Evolutionary conservation across 192 early-diverging fungal genomes (phyloP).

Genomic region (Gonapodya sp.): DNA sequence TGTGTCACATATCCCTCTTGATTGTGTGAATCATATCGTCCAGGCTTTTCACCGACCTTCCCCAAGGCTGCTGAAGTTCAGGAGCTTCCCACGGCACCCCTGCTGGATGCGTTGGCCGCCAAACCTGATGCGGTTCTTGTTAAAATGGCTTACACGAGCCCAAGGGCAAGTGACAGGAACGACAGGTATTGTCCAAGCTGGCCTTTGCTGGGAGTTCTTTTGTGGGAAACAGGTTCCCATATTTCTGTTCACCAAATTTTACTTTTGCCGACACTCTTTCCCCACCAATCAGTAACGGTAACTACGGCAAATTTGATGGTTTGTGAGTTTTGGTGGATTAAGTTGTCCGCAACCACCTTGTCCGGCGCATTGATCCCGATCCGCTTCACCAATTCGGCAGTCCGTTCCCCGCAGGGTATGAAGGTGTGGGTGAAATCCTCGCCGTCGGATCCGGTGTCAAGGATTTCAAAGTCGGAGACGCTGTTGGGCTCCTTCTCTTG

Average conservation of each 20-base stretch:
- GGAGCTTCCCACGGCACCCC: background rate
- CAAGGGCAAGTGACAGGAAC: background rate
- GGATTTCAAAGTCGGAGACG: constrained; percentile 4
- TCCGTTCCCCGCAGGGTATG: constrained; percentile 50
- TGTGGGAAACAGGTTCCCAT: no score
- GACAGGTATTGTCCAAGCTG: background rate
- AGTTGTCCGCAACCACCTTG: background rate
- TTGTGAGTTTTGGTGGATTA: background rate
- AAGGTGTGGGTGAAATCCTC: constrained; percentile 42
- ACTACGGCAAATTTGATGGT: background rate
- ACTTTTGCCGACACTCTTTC: no score
- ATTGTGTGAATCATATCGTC: no score
- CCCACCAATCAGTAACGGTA: background rate
- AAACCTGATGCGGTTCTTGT: background rate
- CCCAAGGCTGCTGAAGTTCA: background rate
- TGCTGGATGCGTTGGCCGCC: background rate
- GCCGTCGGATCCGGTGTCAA: constrained; percentile 24
- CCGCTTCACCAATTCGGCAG: constrained; percentile 14
- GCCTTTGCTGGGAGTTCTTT: no score
- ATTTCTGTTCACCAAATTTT: no score
- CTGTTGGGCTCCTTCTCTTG: constrained; percentile 15
- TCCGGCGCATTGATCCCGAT: background rate
- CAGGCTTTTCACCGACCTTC: background rate
- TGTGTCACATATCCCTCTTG: background rate
- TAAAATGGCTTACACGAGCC: background rate